phyloP scores from a whole-genome alignment of 805 yeast species.

The Groenewaldozyma salmanticensis region DNA sequence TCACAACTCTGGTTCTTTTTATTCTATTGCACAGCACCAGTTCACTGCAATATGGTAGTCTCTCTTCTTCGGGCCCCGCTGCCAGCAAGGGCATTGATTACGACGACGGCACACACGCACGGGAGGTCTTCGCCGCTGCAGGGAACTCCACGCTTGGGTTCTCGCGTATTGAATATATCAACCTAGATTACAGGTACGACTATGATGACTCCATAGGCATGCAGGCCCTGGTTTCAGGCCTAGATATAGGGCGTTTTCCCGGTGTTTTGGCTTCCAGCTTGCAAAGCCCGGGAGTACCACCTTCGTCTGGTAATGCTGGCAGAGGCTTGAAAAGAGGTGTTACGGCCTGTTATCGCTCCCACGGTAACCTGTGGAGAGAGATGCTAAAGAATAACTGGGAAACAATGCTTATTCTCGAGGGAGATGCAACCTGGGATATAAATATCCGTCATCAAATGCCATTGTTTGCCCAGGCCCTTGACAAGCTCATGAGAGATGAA shows the following conservation, averaged over 20 bases:
- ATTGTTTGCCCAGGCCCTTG: constrained; percentile 5
- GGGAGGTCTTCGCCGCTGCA: constrained; percentile 2
- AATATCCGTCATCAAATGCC: constrained; percentile 3
- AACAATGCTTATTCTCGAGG: constrained; percentile 9
- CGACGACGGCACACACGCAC: too few species aligned
- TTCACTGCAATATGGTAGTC: too few species aligned
- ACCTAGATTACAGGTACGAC: constrained; percentile 9
- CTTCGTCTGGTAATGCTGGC: not conserved
- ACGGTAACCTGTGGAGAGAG: constrained; percentile 11
- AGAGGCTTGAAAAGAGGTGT: not conserved
- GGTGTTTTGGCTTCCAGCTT: constrained; percentile 3
- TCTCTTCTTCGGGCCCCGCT: too few species aligned
- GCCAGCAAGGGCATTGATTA: too few species aligned
- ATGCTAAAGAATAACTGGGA: constrained; percentile 8
- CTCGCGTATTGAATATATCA: constrained; percentile 5
- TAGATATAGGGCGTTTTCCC: not conserved
- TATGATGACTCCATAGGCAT: constrained; percentile 8
- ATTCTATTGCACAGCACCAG: too few species aligned
- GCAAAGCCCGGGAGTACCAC: constrained; percentile 1
- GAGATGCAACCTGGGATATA: constrained; percentile 14
- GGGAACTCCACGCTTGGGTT: constrained; percentile 12
- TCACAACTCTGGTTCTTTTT: too few species aligned
- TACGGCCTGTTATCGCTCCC: constrained; percentile 10
- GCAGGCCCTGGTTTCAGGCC: constrained; percentile 3
- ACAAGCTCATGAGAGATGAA: constrained; percentile 1